A percentile compares a stretch with the other conserved stretches of the same genome.
phyloP scores from a whole-genome alignment of 495 filamentous ascomycete species.

The Arthonia radiata region DNA sequence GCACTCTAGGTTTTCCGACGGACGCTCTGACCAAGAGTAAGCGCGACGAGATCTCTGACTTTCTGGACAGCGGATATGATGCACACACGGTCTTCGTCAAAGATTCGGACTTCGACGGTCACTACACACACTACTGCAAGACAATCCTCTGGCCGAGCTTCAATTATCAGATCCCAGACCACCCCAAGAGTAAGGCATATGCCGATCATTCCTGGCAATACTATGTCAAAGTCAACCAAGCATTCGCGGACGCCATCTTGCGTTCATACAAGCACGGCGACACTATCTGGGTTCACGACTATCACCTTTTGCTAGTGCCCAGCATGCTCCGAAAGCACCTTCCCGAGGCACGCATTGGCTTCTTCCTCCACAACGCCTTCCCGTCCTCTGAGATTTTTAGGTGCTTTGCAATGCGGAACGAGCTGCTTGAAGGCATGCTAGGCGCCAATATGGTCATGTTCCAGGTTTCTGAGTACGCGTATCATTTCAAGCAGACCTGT shows the following conservation, averaged over 20 bases:
- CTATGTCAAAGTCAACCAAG: conserved; percentile 73
- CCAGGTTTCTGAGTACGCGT: conserved; percentile 74
- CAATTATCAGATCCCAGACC: conserved; percentile 89
- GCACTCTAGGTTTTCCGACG: conserved; percentile 76
- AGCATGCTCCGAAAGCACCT: conserved; percentile 64
- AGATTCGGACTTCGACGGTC: conserved; percentile 74
- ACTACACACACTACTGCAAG: conserved; percentile 86
- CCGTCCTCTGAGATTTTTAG: conserved; percentile 88
- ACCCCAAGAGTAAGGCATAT: conserved; percentile 92
- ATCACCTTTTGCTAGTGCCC: conserved; percentile 81
- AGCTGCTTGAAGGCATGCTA: conserved; percentile 71
- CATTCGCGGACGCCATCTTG: conserved; percentile 68
- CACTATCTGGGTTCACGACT: conserved; percentile 83
- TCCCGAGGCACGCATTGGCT: conserved; percentile 77
- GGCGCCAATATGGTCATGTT: conserved; percentile 80
- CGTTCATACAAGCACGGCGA: conserved; percentile 80
- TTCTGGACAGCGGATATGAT: conserved; percentile 51
- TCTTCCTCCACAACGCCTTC: conserved; percentile 86
- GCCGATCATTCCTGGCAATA: conserved; percentile 89
- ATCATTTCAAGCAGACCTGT: conserved; percentile 85
- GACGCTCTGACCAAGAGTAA: conserved; percentile 46
- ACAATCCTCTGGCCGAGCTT: conserved; percentile 35
- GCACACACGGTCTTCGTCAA: conserved; percentile 60
- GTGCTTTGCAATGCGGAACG: conserved; percentile 59
- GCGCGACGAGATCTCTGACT: conserved; percentile 54